Evolutionary conservation across 208 protist species (phyloP).

Genomic region (Spongospora subterranea): DNA sequence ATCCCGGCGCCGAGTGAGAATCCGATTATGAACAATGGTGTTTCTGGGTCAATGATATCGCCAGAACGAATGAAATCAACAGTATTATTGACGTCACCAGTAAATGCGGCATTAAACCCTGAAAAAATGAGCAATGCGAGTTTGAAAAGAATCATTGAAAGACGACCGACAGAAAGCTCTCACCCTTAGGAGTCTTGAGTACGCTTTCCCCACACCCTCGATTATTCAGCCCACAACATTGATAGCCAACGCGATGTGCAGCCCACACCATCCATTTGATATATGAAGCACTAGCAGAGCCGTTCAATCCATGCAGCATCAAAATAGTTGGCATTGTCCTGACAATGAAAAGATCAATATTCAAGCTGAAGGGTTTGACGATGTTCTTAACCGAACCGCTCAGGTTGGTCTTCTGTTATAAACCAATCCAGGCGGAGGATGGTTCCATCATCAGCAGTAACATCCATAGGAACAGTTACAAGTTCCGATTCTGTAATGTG

Average conservation of each 20-base stretch:
- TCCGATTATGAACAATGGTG: conserved; percentile 47
- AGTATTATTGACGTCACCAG: neutral
- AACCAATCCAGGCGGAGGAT: neutral
- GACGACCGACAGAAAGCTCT: conserved; percentile 2
- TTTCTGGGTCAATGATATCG: neutral
- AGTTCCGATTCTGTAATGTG: neutral
- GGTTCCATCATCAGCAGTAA: neutral
- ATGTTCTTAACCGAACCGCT: neutral
- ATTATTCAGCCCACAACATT: conserved; percentile 33
- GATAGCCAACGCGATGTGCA: neutral
- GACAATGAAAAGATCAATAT: neutral
- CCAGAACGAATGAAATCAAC: neutral
- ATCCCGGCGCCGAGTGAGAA: conserved; percentile 16
- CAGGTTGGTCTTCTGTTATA: neutral
- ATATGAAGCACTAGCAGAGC: neutral
- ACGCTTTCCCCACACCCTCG: neutral
- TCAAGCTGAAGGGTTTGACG: neutral
- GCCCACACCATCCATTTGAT: conserved; percentile 29
- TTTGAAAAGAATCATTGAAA: neutral
- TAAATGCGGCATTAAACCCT: conserved; percentile 41
- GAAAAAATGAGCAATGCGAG: neutral
- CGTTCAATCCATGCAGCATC: conserved; percentile 50
- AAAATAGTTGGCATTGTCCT: conserved; percentile 12
- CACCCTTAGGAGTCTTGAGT: neutral
- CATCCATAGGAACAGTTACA: neutral